A percentile compares a stretch with the other conserved stretches of the same genome.
Evolutionary conservation across 306 rosid species (phyloP).

Genomic region (Malus domestica): ASM211411v1 NC_041798.1:6945501-6946000

Average conservation of each 20-base stretch:
- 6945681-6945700: too few species aligned
- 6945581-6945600: constrained; percentile 7
- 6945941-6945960: neutral
- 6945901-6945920: neutral
- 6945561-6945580: neutral
- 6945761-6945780: too few species aligned
- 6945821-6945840: neutral
- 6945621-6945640: neutral
- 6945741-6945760: too few species aligned
- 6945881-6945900: neutral
- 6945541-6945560: neutral
- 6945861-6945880: neutral
- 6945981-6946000: constrained; percentile 84
- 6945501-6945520: neutral
- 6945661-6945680: neutral
- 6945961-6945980: constrained; percentile 10
- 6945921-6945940: neutral
- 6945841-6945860: neutral
- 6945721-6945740: too few species aligned
- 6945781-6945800: too few species aligned
- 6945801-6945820: too few species aligned
- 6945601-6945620: neutral
- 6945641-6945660: neutral
- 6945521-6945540: neutral
- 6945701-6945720: too few species aligned